A percentile compares a stretch with the other conserved stretches of the same genome.
Conservation (phyloP, 345 rosid genomes). For the Melaleuca quinquenervia region DNA sequence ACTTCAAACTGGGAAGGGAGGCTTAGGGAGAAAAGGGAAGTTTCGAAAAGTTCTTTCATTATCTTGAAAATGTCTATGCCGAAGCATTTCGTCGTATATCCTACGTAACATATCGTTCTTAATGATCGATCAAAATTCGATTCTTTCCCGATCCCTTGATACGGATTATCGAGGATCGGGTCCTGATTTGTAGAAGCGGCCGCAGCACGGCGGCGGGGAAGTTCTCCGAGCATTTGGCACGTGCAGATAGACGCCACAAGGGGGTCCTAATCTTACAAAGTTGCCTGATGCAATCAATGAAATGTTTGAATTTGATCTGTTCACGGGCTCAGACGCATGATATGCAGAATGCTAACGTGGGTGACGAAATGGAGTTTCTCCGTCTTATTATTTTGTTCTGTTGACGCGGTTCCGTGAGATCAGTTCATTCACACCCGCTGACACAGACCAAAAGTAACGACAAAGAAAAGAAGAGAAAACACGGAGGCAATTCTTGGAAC, state of each 20-base stretch:
- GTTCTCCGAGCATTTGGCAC: neutral
- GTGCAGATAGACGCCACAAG: neutral
- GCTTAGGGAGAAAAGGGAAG: neutral
- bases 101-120: neutral
- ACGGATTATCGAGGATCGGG: accelerated
- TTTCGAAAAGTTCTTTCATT: neutral
- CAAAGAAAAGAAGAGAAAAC: neutral
- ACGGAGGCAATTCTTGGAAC: neutral
- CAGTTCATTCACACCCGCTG: neutral
- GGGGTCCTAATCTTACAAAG: neutral
- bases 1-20: neutral
- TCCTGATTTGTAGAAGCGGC: neutral
- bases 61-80: accelerated
- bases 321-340: accelerated
- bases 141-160: accelerated
- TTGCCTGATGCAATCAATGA: neutral
- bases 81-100: neutral
- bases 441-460: neutral
- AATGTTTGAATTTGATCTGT: neutral
- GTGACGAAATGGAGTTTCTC: neutral
- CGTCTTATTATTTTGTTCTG: neutral
- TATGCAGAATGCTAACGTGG: neutral
- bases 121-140: neutral
- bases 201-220: neutral
- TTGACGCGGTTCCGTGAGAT: neutral